These are phyloP conservation scores for Diaporthe eres DNA, from an alignment of 2,329 filamentous ascomycete genomes.

Conservation along the genomic window DNA sequence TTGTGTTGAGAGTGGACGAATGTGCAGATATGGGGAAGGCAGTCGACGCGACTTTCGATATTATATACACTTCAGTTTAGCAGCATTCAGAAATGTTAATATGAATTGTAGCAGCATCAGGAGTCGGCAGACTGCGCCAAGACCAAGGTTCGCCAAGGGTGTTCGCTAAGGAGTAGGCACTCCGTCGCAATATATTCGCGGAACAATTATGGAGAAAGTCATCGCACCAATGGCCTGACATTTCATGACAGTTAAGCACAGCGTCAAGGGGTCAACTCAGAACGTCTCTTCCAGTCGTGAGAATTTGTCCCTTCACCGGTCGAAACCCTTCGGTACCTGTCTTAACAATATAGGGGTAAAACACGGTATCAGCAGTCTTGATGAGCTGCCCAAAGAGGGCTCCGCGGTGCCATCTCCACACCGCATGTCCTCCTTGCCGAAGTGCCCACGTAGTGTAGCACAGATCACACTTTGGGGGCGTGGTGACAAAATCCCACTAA, in stretches of 20 bases:
- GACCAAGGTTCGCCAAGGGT: neutral
- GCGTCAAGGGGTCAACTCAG: neutral
- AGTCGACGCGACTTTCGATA: neutral
- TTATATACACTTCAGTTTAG: neutral
- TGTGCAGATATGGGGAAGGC: neutral
- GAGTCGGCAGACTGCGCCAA: neutral
- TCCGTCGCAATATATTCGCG: constrained; percentile 28
- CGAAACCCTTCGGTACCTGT: neutral
- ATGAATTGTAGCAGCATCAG: neutral
- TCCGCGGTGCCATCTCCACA: neutral
- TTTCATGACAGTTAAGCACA: too few species aligned
- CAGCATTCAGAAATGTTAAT: neutral
- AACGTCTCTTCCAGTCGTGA: neutral
- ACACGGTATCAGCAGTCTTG: neutral
- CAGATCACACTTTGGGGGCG: too few species aligned
- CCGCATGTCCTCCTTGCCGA: neutral
- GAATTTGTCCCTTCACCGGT: neutral
- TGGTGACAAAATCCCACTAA: neutral
- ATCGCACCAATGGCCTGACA: constrained; percentile 15
- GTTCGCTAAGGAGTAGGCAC: neutral
- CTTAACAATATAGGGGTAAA: neutral
- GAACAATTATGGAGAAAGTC: constrained; percentile 26
- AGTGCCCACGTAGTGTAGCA: neutral
- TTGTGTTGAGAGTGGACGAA: neutral
- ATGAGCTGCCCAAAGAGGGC: neutral